Base-by-base conservation (phyloP, 352 stramenopile species). In the Aphanomyces euteiches region DNA sequence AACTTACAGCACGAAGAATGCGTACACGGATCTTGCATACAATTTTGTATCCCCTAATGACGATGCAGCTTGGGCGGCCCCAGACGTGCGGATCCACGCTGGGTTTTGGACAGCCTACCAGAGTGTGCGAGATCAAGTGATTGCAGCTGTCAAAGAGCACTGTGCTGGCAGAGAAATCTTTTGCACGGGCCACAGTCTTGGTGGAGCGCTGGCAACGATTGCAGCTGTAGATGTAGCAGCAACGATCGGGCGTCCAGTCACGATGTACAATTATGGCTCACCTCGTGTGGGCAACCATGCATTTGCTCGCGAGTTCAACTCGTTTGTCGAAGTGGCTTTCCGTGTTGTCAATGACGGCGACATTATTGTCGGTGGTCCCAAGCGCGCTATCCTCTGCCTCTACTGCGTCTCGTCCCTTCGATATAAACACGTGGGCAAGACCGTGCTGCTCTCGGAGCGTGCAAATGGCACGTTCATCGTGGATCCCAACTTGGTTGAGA, bases 231-330 rank as follows among this genome's bases (percentile, higher is more conserved):
- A 67, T 19, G 36, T 15, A 43, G 43, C 10, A 12, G 10, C 10
- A 12, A 12, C 10, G 10, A n/a, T 50, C 17, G 10, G 17, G 1
- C 43, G 43, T 0, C 17, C 73, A 37, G 41, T 78, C 1, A 19
- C 48, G 7, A 65, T 79, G 70, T 78, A 78, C 40, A 79, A 73
- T 15, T 79, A 79, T 41, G 75, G 75, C 1, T 70, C 57, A 13
- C 75, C 75, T 13, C 73, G 75, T 19, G 71, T 80, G 3, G 75
- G 75, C 15, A 80, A 80, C 66, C 19, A 41, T 47, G 39, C 43
- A 5, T 79, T 79, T 61, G 34, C 59, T 12, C n/a, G 43, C 7
- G 41, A 36, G 1, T 77, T 63, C 57, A 64, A 79, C 36, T 13
- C 15, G 47, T 8, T 34, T 13, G 64, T 75, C 8, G 64, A 40